Base-by-base conservation (phyloP, 2,329 filamentous ascomycete genomes). In the Curvularia lunata region DNA sequence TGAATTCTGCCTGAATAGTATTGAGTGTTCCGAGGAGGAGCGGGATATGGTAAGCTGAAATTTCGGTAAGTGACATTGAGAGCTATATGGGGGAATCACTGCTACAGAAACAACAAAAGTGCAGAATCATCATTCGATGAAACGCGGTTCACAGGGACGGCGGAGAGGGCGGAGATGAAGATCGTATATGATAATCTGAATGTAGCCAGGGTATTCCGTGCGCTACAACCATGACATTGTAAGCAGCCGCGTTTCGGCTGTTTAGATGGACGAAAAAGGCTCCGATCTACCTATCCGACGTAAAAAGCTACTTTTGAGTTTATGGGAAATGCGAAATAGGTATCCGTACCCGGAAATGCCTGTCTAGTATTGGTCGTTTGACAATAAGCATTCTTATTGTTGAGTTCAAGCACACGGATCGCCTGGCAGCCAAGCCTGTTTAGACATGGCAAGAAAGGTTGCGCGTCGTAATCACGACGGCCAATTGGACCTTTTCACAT, bases 1-100 rank as follows among this genome's bases (percentile, higher is more conserved):
- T 6, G 30, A n/a, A 59, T 66, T 71, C 51, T 67, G 67, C 60
- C 67, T 64, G 59, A 69, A 67, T 65, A 34, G 13, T 43, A 27
- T 45, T 58, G 28, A 21, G 25, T 23, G 30, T 21, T 27, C 50
- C 42, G 55, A 45, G 18, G 25, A 58, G 43, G 19, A 7, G 16
- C 34, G 34, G 34, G 3, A 34, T 8, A 7, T 37, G 38, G 45
- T 25, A 45, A 47, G 19, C 40, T n/a, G 5, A 46, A 43, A 21
- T 32, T 34, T 19, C 50, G n/a, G 32, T 23, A 45, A 5, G 25
- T 38, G 38, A 21, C 34, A 23, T 40, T 21, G n/a, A 28, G 16
- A 19, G 12, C n/a, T 30, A 30, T 27, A 28, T 19, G 42, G 10
- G 6, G 9, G 30, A 45, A 12, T 28, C 27, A 23, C 28, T 32